Base-by-base conservation (phyloP, 2,329 filamentous ascomycete species). In the Fusarium devonianum region DNA sequence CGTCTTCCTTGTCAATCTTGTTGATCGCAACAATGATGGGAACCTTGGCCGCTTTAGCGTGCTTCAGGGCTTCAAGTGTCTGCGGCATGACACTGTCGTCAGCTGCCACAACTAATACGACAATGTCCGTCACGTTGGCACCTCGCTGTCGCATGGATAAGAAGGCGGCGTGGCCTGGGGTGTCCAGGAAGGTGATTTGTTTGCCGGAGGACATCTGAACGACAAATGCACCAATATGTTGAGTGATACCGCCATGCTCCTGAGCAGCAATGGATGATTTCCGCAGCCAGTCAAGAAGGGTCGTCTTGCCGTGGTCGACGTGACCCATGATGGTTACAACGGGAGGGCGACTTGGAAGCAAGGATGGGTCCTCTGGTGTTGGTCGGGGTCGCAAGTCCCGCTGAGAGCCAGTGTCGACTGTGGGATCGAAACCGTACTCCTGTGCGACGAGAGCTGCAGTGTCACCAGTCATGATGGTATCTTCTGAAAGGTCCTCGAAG, bases 301-400 rank as follows among this genome's bases (percentile, higher is more conserved):
- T 99, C 1, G 94, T 99, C 76, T 99, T 99, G 43, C 94, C 94
- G 70, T 99, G 94, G 69, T 99, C 95, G 63, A 99, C 94, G 60
- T 99, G 94, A 3, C 94, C 94, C 95, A 99, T 99, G 67, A 99
- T 99, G 1, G 95, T 97, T 28, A 99, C 92, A 25, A 99, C 91
- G 0, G 94, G 95, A 7, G 94, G 93, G 12, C 95, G 84, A 23
- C 77, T 72, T 2, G 92, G 91, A 7, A 97, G 73, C 11, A 71
- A 63, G 0, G 88, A 84, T 37, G 77, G 81, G 69, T 93, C 90
- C 64, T 86, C 85, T 7, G 84, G 83, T 18, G 80, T 75, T 2
- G 91, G 87, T 9, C 86, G 83, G 17, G 89, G 81, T 53, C 81
- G 82, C 28, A 99, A 74, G 69, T 99, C 93, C 33, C 85, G 77